A percentile compares a stretch with the other conserved stretches of the same genome.
Evolutionary conservation across 2,329 filamentous ascomycete species (phyloP).

Genomic region (Stromatinia cepivora): DNA sequence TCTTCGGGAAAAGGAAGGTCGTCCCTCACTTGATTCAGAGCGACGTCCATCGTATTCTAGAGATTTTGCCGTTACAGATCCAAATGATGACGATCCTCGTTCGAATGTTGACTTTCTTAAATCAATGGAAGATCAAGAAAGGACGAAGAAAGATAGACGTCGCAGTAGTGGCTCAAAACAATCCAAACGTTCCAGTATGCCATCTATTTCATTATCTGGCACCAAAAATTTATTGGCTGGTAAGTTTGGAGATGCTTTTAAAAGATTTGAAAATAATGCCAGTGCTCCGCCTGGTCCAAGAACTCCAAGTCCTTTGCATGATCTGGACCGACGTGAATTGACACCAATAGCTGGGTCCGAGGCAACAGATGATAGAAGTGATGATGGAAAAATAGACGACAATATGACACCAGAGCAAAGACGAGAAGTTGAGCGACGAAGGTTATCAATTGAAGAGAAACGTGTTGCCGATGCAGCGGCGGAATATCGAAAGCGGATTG

Average conservation of each 20-base stretch:
- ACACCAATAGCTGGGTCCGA: conserved; percentile 78
- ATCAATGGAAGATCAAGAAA: conserved; percentile 66
- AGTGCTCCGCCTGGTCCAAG: conserved; percentile 45
- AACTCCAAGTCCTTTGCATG: conserved; percentile 47
- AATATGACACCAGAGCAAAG: conserved; percentile 83
- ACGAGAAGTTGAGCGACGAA: conserved; percentile 81
- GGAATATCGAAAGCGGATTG: conserved; percentile 78
- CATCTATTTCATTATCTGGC: conserved; percentile 65
- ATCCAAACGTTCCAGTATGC: conserved; percentile 73
- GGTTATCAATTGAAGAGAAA: conserved; percentile 82
- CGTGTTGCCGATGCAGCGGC: conserved; percentile 86
- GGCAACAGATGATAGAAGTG: conserved; percentile 65
- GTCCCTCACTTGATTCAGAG: conserved; percentile 37
- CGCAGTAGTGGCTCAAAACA: conserved; percentile 54
- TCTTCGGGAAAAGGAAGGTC: conserved; percentile 69
- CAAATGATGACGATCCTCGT: conserved; percentile 54
- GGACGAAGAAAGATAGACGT: conserved; percentile 52
- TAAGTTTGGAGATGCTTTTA: conserved; percentile 91
- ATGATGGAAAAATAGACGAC: conserved; percentile 66
- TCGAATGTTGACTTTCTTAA: conserved; percentile 84
- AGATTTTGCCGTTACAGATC: conserved; percentile 40
- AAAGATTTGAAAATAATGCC: conserved; percentile 69
- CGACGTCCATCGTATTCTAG: conserved; percentile 36
- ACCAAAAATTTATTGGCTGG: conserved; percentile 83
- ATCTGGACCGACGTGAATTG: conserved; percentile 45